These are phyloP conservation scores for Setomelanomma holmii DNA, from an alignment of 2,329 filamentous ascomycete species.

Conservation along the genomic window DNA sequence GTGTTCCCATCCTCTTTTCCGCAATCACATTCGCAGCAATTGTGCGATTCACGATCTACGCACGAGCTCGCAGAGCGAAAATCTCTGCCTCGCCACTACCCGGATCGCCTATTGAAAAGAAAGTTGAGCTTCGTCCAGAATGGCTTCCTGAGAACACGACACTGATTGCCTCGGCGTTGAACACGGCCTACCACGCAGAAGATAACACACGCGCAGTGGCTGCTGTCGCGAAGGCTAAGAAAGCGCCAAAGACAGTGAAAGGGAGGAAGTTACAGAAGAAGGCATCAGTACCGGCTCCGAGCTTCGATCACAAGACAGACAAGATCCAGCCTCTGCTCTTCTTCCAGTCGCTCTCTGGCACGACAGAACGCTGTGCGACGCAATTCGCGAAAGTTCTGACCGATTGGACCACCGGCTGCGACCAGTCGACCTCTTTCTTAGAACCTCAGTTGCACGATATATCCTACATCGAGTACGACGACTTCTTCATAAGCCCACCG, in stretches of 20 bases:
- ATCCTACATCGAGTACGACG: conserved; percentile 87
- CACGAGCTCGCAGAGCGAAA: conserved; percentile 37
- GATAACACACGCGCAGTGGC: conserved; percentile 27
- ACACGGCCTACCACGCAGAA: conserved; percentile 40
- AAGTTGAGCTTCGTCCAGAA: conserved; percentile 41
- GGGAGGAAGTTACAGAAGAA: conserved; percentile 41
- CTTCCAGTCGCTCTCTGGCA: conserved; percentile 87
- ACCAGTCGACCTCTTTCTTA: conserved; percentile 51
- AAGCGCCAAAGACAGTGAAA: conserved; percentile 48
- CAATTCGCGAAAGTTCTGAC: conserved; percentile 66
- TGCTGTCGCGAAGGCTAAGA: conserved; percentile 33
- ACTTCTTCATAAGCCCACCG: conserved; percentile 84
- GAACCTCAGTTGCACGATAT: conserved; percentile 76
- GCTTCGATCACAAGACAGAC: conserved; percentile 40
- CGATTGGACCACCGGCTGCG: conserved; percentile 45
- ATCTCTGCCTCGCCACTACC: conserved; percentile 39
- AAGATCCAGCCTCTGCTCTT: conserved; percentile 80
- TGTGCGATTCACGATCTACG: conserved; percentile 37
- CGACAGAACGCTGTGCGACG: conserved; percentile 76
- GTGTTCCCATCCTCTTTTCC: conserved; percentile 42
- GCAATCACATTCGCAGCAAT: conserved; percentile 37
- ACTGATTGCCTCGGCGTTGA: conserved; percentile 22
- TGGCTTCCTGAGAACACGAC: conserved; percentile 47
- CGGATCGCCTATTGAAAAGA: conserved; percentile 42
- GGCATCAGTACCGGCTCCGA: conserved; percentile 18